Evolutionary conservation across 2,329 filamentous ascomycete genomes (phyloP).

Genomic region (Tolypocladium ophioglossoides): DNA sequence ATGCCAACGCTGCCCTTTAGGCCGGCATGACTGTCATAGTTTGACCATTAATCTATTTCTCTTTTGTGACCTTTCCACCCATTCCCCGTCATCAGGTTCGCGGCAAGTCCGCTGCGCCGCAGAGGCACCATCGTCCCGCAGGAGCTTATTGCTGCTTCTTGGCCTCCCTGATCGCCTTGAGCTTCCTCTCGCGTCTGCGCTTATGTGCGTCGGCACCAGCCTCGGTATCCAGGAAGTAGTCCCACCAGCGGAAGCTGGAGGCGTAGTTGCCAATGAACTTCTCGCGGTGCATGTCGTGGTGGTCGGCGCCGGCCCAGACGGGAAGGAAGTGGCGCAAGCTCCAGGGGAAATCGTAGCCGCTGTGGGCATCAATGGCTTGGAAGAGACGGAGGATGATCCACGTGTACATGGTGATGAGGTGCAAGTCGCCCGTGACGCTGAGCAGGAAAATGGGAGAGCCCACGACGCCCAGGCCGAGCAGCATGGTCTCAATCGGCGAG

Average conservation of each 20-base stretch:
- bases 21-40: constrained; percentile 9
- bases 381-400: constrained; percentile 92
- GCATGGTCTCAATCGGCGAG: constrained; percentile 93
- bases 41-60: constrained; percentile 6
- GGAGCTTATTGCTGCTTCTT: constrained; percentile 56
- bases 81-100: not conserved
- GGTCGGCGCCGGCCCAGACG: constrained; percentile 94
- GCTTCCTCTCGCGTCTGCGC: constrained; percentile 69
- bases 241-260: constrained; percentile 99
- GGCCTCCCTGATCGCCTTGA: constrained; percentile 45
- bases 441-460: constrained; percentile 76
- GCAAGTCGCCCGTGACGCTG: constrained; percentile 71
- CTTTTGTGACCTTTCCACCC: not conserved
- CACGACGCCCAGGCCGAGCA: constrained; percentile 80
- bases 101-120: not conserved
- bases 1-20: constrained; percentile 12
- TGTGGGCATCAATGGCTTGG: constrained; percentile 96
- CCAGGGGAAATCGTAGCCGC: constrained; percentile 98
- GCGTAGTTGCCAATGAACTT: constrained; percentile 98
- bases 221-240: constrained; percentile 88
- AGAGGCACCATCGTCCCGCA: not conserved
- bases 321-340: constrained; percentile 89
- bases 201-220: constrained; percentile 79
- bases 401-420: constrained; percentile 94
- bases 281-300: constrained; percentile 96